Evolutionary conservation across 371 early-diverging fungal species (phyloP), one percentile per base, ranked within the genome.

Genomic region (Lichtheimia ornata): DNA sequence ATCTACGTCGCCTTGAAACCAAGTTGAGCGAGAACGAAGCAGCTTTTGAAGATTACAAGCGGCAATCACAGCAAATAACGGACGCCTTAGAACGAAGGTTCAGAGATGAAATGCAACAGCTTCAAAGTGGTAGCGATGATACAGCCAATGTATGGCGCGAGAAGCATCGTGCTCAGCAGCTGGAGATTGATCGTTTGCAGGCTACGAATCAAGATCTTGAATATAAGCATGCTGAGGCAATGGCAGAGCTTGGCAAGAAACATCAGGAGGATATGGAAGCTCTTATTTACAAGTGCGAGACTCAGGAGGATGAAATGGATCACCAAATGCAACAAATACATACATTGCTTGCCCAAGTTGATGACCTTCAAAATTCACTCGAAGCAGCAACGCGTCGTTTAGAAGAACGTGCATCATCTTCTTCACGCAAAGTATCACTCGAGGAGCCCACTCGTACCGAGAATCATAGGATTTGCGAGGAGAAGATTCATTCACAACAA

Each of bases 101-200:
- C 58, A 62, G 76, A 22, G 73, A 71, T 49, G 76, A 79, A 45
- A 75, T 79, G 53, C 64, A 73, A n/a, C 70, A 73, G 40, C 20
- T 73, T 13, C 76, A 73, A 49, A 75, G 61, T 18, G 76, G 73
- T 5, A 71, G 62, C 25, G 79, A 79, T 44, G 79, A 79, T 58
- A 72, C 73, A 1, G 76, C 79, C 4, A 54, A 68, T 30, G 73
- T 62, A 12, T 79, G 79, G 79, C 22, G 73, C 3, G 76, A 75
- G 53, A 79, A 75, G 44, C 73, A 71, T 3, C 66, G 61, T 27
- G 63, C 71, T n/a, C 56, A 66, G 0, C 79, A 79, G 52, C 66
- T 67, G n/a, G 63, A 79, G 51, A 45, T 79, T 4, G 67, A 71
- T 42, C 63, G 64, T 12, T 30, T 79, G 24, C 70, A 71, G 27